Conservation (phyloP, 805 yeast species). For the Kluyveromyces siamensis region DNA sequence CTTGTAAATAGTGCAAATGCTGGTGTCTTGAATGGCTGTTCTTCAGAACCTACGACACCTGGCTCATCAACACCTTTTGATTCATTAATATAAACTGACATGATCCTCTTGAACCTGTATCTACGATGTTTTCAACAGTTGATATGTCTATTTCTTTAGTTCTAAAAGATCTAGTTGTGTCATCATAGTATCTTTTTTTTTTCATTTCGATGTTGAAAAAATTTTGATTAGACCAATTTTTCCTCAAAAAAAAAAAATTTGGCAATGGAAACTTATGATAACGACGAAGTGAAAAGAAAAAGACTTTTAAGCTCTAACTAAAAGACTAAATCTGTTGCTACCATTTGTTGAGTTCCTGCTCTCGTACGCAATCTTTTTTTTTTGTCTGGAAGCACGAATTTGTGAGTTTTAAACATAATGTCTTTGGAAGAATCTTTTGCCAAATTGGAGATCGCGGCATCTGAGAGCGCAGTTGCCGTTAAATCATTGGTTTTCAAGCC, state of each 20-base stretch:
- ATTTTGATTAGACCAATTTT: neutral
- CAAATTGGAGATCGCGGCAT: conserved; percentile 52
- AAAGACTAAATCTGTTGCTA: neutral
- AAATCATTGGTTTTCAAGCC: conserved; percentile 85
- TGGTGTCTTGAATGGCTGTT: conserved; percentile 66
- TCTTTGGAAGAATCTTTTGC: conserved; percentile 63
- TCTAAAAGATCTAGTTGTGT: neutral
- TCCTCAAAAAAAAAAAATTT: neutral
- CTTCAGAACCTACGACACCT: conserved; percentile 53
- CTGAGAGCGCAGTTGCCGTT: conserved; percentile 45
- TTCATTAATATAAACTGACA: conserved; percentile 63
- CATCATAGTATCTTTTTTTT: neutral
- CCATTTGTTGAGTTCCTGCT: neutral
- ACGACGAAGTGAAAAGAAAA: too few species aligned
- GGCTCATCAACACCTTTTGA: conserved; percentile 55
- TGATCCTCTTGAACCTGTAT: neutral
- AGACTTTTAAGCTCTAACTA: too few species aligned
- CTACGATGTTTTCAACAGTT: too few species aligned
- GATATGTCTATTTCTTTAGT: too few species aligned
- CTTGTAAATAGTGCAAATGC: conserved; percentile 63
- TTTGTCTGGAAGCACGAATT: neutral
- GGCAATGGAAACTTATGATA: neutral
- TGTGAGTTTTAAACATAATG: conserved; percentile 30
- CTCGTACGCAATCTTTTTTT: too few species aligned
- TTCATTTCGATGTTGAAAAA: neutral